Base-by-base conservation (phyloP, 345 rosid genomes). In the Rhodomyrtus tomentosa region DNA sequence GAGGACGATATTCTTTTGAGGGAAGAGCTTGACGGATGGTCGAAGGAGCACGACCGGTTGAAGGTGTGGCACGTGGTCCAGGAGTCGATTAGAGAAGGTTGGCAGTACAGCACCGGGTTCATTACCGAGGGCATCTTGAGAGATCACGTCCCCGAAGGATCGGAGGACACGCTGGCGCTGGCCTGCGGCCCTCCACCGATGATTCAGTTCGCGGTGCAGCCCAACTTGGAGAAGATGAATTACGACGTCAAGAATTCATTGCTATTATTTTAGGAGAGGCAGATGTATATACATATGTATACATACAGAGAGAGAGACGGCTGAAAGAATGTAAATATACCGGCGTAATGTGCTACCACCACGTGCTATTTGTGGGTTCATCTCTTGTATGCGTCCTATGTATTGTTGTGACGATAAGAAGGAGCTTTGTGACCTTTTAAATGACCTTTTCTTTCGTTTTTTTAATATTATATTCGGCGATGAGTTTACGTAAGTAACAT, bases 111-210 rank as follows among this genome's bases (percentile, higher is more conserved):
- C 82, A 81, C 87, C 0, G 99, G 99, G 20, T 93, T 90, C 88
- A 59, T 97, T 48, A 93, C 93, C 4, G 98, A 95, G 84, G 86
- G 50, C n/a, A 87, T 97, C 51, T 81, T 97, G 84, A 85, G 98
- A 81, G 93, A 92, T 81, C 98, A 93, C 56, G 22, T 94, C 9
- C 98, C 98, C 0, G 89, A 83, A 55, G 96, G 98, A 27, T 87
- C 93, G 4, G 86, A 85, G 5, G 95, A 93, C 1, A 80, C 92
- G 7, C 88, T 95, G 15, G 98, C 98, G 0, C 88, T 97, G 85
- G 93, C 96, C 2, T 97, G 98, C 22, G 99, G 99, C 27, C 98
- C 99, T 5, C 99, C 99, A 3, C 98, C 98, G 12, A 97, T 97
- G 99, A 95, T 96, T 83, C 95, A 97, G 85, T 97, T 93, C 24